Evolutionary conservation across 495 filamentous ascomycete species (phyloP), one percentile per base, ranked within the genome.

Genomic region (Oidiodendron maius): DNA sequence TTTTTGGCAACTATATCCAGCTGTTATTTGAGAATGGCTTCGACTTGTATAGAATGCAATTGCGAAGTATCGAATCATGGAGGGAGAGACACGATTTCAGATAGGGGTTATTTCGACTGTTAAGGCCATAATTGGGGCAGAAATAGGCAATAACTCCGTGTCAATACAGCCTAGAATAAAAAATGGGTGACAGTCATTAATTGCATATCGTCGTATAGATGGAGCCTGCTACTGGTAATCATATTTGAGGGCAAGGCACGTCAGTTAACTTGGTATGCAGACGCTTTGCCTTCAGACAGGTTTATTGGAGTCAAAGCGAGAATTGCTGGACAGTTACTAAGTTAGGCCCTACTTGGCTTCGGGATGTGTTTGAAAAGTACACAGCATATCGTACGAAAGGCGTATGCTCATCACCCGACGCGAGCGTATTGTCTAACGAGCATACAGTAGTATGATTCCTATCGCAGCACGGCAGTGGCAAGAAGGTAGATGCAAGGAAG

Each of bases 21-120:
- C 16, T n/a, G 36, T 39, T 39, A 39, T 39, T 39, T 17, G 36
- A 39, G 36, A 39, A 10, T 39, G 15, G 16, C 15, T 8, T 39
- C 36, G 36, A 39, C 36, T 39, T 16, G n/a, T n/a, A n/a, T n/a
- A n/a, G n/a, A n/a, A n/a, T n/a, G n/a, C n/a, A n/a, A n/a, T n/a
- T n/a, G n/a, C 34, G 3, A 48, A 48, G 26, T 44, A 48, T 40
- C n/a, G 34, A 22, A 48, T 48, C 24, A 9, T 25, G 23, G 34
- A 48, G 3, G 17, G 40, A 6, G n/a, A 48, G 34, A 48, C 45
- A 5, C 16, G 34, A 4, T 48, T 48, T 40, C 35, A 39, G 40
- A 38, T 48, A 22, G 34, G 34, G 9, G 34, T 48, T 8, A 48
- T 48, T 48, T 4, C 45, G n/a, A 46, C 25, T 12, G 43, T 18